Percentiles rank a stretch among this genome's conserved stretches.
These are phyloP conservation scores for Wallacemonas sp. DNA, from an alignment of 208 protist species.

Conservation along the genomic window DNA sequence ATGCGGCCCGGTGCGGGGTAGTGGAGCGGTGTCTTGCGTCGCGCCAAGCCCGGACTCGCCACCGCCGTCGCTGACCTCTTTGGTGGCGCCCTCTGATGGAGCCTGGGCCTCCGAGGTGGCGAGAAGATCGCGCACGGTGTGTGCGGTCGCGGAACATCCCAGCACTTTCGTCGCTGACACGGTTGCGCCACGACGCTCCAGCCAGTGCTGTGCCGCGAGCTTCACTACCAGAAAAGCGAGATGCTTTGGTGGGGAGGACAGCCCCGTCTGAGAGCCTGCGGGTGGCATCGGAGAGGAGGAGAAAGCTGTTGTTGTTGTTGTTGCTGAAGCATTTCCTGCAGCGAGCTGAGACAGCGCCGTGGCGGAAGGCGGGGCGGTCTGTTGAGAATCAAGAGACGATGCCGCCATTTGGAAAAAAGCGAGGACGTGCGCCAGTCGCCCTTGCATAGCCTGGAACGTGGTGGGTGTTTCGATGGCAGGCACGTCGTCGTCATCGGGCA, in stretches of 20 bases:
- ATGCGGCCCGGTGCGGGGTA: not conserved
- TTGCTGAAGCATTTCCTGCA: no score
- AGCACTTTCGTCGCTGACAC: constrained; percentile 37
- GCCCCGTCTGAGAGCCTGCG: no score
- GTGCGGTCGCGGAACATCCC: constrained; percentile 29
- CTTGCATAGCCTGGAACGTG: constrained; percentile 9
- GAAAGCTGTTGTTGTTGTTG: not conserved
- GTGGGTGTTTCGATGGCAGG: not conserved
- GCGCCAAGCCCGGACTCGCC: no score
- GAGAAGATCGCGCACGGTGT: constrained; percentile 36
- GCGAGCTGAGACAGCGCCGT: not conserved
- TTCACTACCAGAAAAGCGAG: constrained; percentile 19
- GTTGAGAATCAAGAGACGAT: not conserved
- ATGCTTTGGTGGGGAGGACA: constrained; percentile 2
- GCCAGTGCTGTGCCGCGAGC: constrained; percentile 33
- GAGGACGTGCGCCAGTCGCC: not conserved
- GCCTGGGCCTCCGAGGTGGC: not conserved
- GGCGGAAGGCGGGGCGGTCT: no score
- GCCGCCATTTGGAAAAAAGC: not conserved
- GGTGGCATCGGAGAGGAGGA: not conserved
- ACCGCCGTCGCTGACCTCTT: no score
- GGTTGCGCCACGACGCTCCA: constrained; percentile 38
- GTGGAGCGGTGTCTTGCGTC: no score
- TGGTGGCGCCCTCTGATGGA: no score
- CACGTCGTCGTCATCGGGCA: not conserved